A percentile compares a stretch with the other conserved stretches of the same genome.
phyloP scores from a whole-genome alignment of 75 land plant species.

The Pinus taeda region DNA sequence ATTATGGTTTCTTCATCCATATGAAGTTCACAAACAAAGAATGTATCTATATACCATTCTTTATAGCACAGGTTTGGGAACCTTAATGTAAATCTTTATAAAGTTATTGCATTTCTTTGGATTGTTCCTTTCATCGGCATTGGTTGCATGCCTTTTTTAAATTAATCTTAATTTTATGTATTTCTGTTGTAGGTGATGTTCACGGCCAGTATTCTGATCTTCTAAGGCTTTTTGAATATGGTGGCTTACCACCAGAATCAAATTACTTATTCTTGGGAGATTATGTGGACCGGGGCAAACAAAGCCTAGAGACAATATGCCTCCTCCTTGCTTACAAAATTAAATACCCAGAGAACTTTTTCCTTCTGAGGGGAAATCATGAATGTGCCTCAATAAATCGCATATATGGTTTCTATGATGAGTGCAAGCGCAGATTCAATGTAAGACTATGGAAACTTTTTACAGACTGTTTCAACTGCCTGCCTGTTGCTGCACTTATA shows the following conservation, averaged over 20 bases:
- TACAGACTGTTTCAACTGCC: constrained; percentile 57
- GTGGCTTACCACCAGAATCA: constrained; percentile 51
- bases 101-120: neutral
- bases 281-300: constrained; percentile 58
- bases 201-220: constrained; percentile 65
- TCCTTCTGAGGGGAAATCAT: constrained; percentile 53
- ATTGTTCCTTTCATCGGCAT: neutral
- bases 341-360: constrained; percentile 50
- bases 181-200: constrained; percentile 39
- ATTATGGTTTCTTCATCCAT: neutral
- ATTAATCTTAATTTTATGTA: neutral
- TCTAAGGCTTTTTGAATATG: constrained; percentile 52
- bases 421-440: constrained; percentile 56
- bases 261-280: constrained; percentile 59
- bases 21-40: neutral
- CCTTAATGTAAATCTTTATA: neutral
- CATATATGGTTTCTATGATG: constrained; percentile 59
- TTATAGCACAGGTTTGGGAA: neutral
- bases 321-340: constrained; percentile 53
- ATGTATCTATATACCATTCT: neutral
- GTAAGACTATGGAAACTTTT: constrained; percentile 55
- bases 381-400: constrained; percentile 61
- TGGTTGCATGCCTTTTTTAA: neutral
- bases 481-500: constrained; percentile 52
- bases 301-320: constrained; percentile 57